These are phyloP conservation scores for Stentor coeruleus DNA, from an alignment of 73 alveolate genomes.

Conservation along the genomic window DNA sequence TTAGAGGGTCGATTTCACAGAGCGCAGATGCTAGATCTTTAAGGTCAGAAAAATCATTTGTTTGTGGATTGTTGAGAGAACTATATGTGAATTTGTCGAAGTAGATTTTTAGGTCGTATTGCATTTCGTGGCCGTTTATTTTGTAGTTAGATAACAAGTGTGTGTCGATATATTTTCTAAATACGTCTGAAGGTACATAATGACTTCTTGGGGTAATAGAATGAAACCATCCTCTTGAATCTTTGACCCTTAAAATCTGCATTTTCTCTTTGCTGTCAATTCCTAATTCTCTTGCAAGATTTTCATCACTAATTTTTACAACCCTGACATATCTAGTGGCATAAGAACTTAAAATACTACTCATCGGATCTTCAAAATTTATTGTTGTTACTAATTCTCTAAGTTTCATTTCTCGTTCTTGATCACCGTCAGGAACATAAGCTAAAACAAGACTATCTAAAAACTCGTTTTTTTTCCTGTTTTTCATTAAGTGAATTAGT, in stretches of 20 bases:
- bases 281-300: background rate
- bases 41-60: background rate
- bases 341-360: background rate
- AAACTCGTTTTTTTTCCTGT: background rate
- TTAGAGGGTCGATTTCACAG: background rate
- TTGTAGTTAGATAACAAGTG: background rate
- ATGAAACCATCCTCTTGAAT: background rate
- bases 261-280: background rate
- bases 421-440: background rate
- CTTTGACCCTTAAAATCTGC: background rate
- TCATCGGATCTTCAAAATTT: background rate
- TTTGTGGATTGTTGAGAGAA: background rate
- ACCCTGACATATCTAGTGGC: background rate
- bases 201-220: background rate
- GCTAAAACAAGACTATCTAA: background rate
- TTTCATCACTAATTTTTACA: constrained; percentile 6
- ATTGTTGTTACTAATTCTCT: background rate
- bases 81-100: background rate
- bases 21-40: background rate
- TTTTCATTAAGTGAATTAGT: background rate
- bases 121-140: background rate
- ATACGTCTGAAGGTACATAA: background rate
- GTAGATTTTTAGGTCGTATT: background rate
- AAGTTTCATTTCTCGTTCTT: background rate
- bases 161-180: background rate